Evolutionary conservation across 1,139 yeast species (phyloP), one percentile per base, ranked within the genome.

Genomic region (Lodderomyces pseudojiufengensis): DNA sequence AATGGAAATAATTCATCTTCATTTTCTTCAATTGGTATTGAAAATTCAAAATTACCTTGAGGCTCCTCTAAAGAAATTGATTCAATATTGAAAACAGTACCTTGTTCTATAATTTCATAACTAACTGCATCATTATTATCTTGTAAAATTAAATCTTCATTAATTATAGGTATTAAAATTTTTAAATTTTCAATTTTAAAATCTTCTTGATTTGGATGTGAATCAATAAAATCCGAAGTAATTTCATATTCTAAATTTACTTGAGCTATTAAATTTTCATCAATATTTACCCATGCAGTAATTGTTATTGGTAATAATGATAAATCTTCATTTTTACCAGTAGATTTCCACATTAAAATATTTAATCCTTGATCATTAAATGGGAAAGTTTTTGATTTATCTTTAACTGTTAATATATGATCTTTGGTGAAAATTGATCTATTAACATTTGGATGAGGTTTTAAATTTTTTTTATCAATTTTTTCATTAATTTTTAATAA

Each of bases 381-480:
- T 31, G 97, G 97, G 76, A 92, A 90, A 21, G 88, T 76, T 52
- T 87, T 85, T 29, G 75, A 57, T 37, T 78, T 67, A 55, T 88
- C 95, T 55, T 84, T 86, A 51, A 90, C 76, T 1, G 84, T 83
- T 54, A 92, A 79, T 29, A 75, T 62, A 44, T 75, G 70, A 22
- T 69, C 60, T 16, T 71, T 59, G 32, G 74, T 69, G 59, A 90
- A 92, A 51, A 77, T 62, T 33, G 67, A 68, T 55, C 86, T 82
- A 65, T 92, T 97, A 46, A 92, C 95, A 57, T 90, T 88, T 44
- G 98, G 98, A 65, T 92, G 97, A 21, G 97, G 87, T 61, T 90
- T 90, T 69, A 78, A 92, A 55, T 82, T 92, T 38, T 78, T 72
- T 23, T 76, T 76, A 24, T 67, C 54, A 13, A 67, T 58, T 29